Evolutionary conservation across 495 filamentous ascomycete species (phyloP), one percentile per base, ranked within the genome.

Genomic region (Aspergillus mulundensis): DNA sequence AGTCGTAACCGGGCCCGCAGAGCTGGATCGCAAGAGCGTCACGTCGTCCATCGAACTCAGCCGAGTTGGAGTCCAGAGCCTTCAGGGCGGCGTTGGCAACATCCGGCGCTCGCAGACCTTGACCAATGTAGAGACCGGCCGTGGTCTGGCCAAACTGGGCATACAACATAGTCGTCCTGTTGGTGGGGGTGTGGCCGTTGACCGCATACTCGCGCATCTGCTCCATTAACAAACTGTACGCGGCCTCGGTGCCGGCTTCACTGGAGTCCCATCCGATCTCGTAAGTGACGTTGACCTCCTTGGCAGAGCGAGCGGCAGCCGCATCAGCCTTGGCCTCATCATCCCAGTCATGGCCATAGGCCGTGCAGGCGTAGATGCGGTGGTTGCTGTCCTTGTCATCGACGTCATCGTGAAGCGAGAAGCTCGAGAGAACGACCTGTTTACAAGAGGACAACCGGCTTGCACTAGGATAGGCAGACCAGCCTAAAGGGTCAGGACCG

Each of bases 21-120:
- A 75, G 63, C 61, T 75, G 69, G 65, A 74, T 71, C 3, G 72
- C 68, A 43, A 74, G 2, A 25, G 56, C 65, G 7, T 36, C 20
- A 16, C 53, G 21, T 7, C 18, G 44, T 39, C 50, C 50, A 45
- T 62, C 59, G 44, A 61, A 58, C 11, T 47, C 55, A 11, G 45
- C 43, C 30, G 64, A 16, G n/a, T 58, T 57, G 18, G 63, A 49
- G 47, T 62, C 43, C 3, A 66, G 34, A 21, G 30, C 25, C 24
- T 59, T 44, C 20, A 75, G 57, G 25, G 65, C 65, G 5, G 41
- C 56, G 3, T 62, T 20, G 23, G 53, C 49, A 16, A 72, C 21
- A 23, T 56, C 62, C 40, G 67, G 49, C 49, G 60, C 65, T 49
- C 56, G 58, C 23, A 72, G 60, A 25, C 63, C 64, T 41, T 69